Percentiles rank a stretch among this genome's conserved stretches.
phyloP scores from a whole-genome alignment of 768 basidiomycete genomes.

The Amanita pseudoporphyria region DNA sequence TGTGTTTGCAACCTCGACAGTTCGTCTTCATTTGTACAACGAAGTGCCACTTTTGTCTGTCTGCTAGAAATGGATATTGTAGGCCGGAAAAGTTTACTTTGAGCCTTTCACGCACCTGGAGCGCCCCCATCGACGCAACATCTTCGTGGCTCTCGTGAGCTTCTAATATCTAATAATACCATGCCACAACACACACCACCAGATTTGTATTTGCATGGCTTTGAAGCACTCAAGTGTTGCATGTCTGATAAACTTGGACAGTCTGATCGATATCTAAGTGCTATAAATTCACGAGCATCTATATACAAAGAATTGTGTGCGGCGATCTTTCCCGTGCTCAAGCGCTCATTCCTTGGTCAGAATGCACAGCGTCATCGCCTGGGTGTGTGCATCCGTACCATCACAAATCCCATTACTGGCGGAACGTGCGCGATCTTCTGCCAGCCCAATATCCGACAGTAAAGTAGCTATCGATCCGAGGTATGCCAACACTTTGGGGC shows the following conservation, averaged over 20 bases:
- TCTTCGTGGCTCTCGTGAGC: slow-evolving; percentile 24
- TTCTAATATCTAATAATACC: neutral
- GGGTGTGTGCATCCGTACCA: neutral
- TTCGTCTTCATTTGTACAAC: slow-evolving; percentile 63
- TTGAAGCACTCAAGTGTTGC: slow-evolving; percentile 88
- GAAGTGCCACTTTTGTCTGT: slow-evolving; percentile 85
- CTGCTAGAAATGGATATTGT: slow-evolving; percentile 25
- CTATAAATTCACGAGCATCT: slow-evolving; percentile 37
- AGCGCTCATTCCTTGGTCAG: slow-evolving; percentile 58
- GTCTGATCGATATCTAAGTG: neutral
- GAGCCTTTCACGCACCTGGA: slow-evolving; percentile 42
- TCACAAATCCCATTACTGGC: no score
- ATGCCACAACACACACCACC: slow-evolving; percentile 26
- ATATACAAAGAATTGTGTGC: slow-evolving; percentile 41
- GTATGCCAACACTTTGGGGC: slow-evolving; percentile 12
- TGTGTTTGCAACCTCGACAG: slow-evolving; percentile 63
- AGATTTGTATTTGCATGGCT: slow-evolving; percentile 58
- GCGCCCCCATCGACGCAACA: slow-evolving; percentile 73
- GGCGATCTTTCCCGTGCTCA: slow-evolving; percentile 64
- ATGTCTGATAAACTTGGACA: slow-evolving; percentile 38
- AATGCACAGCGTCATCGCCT: slow-evolving; percentile 39
- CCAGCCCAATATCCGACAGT: slow-evolving; percentile 34
- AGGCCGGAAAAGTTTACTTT: slow-evolving; percentile 5
- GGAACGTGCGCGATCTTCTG: slow-evolving; percentile 11
- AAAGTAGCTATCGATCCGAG: slow-evolving; percentile 23